phyloP scores from a whole-genome alignment of 805 yeast genomes.

The Candida boidinii region DNA sequence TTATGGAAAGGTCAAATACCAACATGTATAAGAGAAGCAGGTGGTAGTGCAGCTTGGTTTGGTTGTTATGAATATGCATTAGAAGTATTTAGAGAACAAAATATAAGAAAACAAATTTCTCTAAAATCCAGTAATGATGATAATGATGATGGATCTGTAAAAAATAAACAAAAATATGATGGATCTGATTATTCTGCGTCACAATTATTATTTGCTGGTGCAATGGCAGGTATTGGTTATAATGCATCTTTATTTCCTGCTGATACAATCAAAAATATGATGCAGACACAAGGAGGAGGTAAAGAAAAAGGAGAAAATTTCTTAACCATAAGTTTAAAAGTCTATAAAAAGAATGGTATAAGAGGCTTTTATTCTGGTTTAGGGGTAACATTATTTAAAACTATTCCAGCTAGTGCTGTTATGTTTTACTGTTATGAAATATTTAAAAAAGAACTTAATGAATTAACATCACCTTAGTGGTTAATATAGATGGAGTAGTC shows the following conservation, averaged over 20 bases:
- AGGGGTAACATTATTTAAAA: conserved; percentile 71
- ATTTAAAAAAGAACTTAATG: conserved; percentile 36
- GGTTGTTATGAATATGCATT: conserved; percentile 68
- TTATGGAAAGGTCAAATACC: conserved; percentile 85
- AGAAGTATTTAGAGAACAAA: conserved; percentile 23
- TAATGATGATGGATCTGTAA: conserved; percentile 9
- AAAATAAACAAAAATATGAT: conserved; percentile 8
- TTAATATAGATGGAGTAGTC: no score
- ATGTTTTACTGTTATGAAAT: conserved; percentile 77
- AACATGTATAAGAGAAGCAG: conserved; percentile 73
- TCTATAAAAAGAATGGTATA: conserved; percentile 50
- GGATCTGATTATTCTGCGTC: conserved; percentile 28
- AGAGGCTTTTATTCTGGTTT: conserved; percentile 75
- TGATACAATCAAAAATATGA: conserved; percentile 81
- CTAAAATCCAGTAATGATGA: conserved; percentile 4
- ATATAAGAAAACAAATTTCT: not conserved
- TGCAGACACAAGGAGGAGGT: conserved; percentile 52
- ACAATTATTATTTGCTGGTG: conserved; percentile 71
- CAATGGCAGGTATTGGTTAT: conserved; percentile 76
- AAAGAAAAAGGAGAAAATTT: conserved; percentile 17
- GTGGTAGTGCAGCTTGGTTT: conserved; percentile 93
- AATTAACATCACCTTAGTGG: no score
- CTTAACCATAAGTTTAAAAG: conserved; percentile 27
- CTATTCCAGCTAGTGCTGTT: conserved; percentile 85
- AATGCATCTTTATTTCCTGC: conserved; percentile 80